phyloP scores from a whole-genome alignment of 106 monocot species.

The Gastrodia elata region DNA sequence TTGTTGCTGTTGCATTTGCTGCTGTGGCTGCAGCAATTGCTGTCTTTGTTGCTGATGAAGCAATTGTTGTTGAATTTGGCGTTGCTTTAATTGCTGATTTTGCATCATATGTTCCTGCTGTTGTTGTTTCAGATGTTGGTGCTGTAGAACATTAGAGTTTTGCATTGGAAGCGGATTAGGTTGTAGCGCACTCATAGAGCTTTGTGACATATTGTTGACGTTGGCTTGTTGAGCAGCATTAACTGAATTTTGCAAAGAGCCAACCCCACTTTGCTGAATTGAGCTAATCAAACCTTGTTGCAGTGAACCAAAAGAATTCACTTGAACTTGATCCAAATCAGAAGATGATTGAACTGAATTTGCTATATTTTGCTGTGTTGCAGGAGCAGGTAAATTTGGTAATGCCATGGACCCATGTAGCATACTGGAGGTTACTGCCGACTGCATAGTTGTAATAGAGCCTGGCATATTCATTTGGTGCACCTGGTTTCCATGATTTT shows the following conservation, averaged over 20 bases:
- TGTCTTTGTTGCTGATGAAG: slow-evolving; percentile 47
- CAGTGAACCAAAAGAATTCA: slow-evolving; percentile 36
- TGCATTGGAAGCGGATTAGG: slow-evolving; percentile 29
- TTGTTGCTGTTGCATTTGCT: slow-evolving; percentile 25
- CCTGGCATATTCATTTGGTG: slow-evolving; percentile 43
- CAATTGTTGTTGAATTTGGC: slow-evolving; percentile 28
- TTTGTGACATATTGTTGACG: slow-evolving; percentile 30
- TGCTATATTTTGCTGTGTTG: slow-evolving; percentile 34
- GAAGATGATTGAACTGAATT: slow-evolving; percentile 27
- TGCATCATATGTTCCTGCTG: slow-evolving; percentile 29
- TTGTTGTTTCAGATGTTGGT: slow-evolving; percentile 54
- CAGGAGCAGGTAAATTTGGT: slow-evolving; percentile 25
- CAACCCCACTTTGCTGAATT: slow-evolving; percentile 39
- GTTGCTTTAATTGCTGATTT: slow-evolving; percentile 41
- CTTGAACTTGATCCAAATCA: slow-evolving; percentile 35
- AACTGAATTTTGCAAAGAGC: slow-evolving; percentile 36
- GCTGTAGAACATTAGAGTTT: slow-evolving; percentile 36
- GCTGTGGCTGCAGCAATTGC: slow-evolving; percentile 25
- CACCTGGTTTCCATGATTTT: slow-evolving; percentile 47
- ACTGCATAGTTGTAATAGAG: slow-evolving; percentile 35
- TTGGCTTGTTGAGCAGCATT: slow-evolving; percentile 34
- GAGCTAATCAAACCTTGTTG: slow-evolving; percentile 42
- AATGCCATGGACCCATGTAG: slow-evolving; percentile 43
- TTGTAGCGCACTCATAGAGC: slow-evolving; percentile 33
- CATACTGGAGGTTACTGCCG: slow-evolving; percentile 21